These are phyloP conservation scores for Alternaria angustiovoidea DNA, from an alignment of 2,329 filamentous ascomycete genomes.

Conservation along the genomic window DNA sequence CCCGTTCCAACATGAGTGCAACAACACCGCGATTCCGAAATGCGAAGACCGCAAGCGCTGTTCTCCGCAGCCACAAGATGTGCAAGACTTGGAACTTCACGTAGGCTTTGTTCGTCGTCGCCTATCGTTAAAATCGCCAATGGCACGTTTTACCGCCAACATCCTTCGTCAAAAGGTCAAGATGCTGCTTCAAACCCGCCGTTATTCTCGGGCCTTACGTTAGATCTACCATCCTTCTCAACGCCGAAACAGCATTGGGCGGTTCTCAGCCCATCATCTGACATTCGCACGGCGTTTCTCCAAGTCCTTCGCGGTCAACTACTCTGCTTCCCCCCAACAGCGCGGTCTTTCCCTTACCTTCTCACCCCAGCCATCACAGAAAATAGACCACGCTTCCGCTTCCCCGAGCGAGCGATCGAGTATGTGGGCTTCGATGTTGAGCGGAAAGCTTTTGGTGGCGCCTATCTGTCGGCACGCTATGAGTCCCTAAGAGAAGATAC, in stretches of 20 bases:
- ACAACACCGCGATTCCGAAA: conserved; percentile 27
- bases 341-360: conserved; percentile 81
- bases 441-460: conserved; percentile 64
- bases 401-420: conserved; percentile 74
- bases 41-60: conserved; percentile 42
- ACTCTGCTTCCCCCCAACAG: conserved; percentile 76
- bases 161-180: conserved; percentile 61
- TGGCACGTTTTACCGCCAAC: conserved; percentile 82
- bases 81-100: conserved; percentile 25
- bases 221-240: conserved; percentile 70
- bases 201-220: conserved; percentile 75
- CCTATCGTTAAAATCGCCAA: conserved; percentile 56
- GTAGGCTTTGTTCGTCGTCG: conserved; percentile 28
- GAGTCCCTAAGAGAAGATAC: conserved; percentile 86
- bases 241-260: conserved; percentile 74
- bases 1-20: conserved; percentile 6
- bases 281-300: conserved; percentile 83
- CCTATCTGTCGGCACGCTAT: conserved; percentile 89
- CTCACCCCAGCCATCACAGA: conserved; percentile 66
- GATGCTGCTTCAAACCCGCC: conserved; percentile 68
- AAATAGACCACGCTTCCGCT: conserved; percentile 62
- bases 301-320: conserved; percentile 79
- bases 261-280: conserved; percentile 79
- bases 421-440: conserved; percentile 92
- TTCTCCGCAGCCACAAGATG: conserved; percentile 41